Percentiles rank a stretch among this genome's conserved stretches.
These are phyloP conservation scores for Candida xiaguanensis DNA, from an alignment of 805 yeast species.

Conservation along the genomic window DNA sequence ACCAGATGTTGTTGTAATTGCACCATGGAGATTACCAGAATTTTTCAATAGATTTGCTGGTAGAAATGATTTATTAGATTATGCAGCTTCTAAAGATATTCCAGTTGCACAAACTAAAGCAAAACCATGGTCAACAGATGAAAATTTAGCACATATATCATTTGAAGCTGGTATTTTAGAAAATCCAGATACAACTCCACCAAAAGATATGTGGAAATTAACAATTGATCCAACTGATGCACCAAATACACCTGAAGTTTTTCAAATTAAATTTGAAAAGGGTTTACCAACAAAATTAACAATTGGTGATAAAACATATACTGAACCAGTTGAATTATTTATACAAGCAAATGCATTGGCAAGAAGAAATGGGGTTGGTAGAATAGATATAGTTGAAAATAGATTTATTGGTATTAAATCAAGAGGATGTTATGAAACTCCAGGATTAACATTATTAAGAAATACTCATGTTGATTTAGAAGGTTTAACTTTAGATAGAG, in stretches of 20 bases:
- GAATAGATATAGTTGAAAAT: constrained; percentile 98
- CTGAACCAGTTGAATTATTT: constrained; percentile 91
- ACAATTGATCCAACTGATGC: constrained; percentile 95
- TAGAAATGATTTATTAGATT: constrained; percentile 91
- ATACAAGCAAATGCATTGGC: constrained; percentile 90
- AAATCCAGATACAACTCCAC: constrained; percentile 98
- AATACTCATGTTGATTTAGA: constrained; percentile 92
- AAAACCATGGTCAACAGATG: constrained; percentile 99
- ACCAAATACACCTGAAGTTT: constrained; percentile 88
- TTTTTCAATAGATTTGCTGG: constrained; percentile 97
- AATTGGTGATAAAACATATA: constrained; percentile 59
- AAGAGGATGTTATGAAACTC: constrained; percentile 99
- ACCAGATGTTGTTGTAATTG: constrained; percentile 94
- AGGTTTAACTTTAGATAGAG: constrained; percentile 96
- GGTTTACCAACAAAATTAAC: constrained; percentile 86
- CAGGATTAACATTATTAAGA: constrained; percentile 94
- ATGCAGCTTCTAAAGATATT: constrained; percentile 87
- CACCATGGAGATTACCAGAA: constrained; percentile 98
- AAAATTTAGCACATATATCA: constrained; percentile 97
- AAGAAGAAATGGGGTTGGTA: constrained; percentile 99
- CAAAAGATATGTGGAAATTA: constrained; percentile 99
- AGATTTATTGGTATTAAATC: constrained; percentile 98
- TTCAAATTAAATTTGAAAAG: constrained; percentile 74
- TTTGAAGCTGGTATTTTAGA: constrained; percentile 99
- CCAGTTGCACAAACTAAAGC: constrained; percentile 97